A percentile compares a stretch with the other conserved stretches of the same genome.
Conservation (phyloP, 306 rosid species). For the Castanea sativa region DNA sequence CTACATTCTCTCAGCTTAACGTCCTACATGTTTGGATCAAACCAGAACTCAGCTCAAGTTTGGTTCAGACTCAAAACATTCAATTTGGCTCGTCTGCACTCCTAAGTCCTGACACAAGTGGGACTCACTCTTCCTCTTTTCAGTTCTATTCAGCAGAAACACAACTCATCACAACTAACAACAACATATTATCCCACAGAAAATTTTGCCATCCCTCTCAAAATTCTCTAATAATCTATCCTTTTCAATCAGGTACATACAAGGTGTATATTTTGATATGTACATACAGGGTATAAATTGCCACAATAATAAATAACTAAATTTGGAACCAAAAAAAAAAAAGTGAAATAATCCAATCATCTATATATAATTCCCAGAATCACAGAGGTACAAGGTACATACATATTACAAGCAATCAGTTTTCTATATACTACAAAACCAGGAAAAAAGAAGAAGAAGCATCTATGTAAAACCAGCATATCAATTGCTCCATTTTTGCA, state of each 20-base stretch:
- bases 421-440: background rate
- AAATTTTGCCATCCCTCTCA: background rate
- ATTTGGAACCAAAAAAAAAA: background rate
- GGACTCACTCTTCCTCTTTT: background rate
- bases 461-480: background rate
- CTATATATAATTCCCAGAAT: background rate
- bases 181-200: background rate
- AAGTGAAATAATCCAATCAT: background rate
- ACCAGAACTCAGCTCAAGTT: background rate
- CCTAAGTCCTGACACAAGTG: background rate
- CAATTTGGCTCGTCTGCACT: background rate
- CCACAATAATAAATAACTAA: background rate
- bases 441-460: background rate
- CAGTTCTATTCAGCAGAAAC: background rate
- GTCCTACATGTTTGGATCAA: too few species aligned
- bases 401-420: background rate
- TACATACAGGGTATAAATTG: background rate
- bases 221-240: background rate
- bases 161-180: background rate
- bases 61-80: background rate
- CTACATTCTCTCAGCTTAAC: too few species aligned
- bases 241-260: background rate
- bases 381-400: background rate
- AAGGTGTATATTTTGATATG: background rate
- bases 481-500: slow-evolving; percentile 9